Percentiles rank a stretch among this genome's conserved stretches.
Evolutionary conservation across 768 basidiomycete genomes (phyloP).

Genomic region (Lentinula sp.): DNA sequence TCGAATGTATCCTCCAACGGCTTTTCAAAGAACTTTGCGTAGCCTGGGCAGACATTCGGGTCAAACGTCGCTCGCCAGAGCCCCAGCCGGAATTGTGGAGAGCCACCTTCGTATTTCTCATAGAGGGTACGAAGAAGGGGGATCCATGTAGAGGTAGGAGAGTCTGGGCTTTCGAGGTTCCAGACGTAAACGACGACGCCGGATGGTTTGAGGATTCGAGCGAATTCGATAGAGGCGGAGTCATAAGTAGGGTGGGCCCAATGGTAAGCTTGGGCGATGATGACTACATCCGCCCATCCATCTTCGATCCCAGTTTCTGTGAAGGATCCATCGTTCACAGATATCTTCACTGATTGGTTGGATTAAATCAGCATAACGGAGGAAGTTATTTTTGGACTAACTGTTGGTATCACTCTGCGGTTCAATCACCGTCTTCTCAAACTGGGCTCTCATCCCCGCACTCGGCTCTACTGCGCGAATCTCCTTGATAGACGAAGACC

Average conservation of each 20-base stretch:
- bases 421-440: slow-evolving; percentile 50
- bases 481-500: slow-evolving; percentile 41
- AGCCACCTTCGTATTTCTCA: slow-evolving; percentile 61
- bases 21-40: slow-evolving; percentile 51
- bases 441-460: slow-evolving; percentile 76
- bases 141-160: slow-evolving; percentile 55
- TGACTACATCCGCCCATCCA: slow-evolving; percentile 71
- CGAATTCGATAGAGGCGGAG: slow-evolving; percentile 68
- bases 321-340: slow-evolving; percentile 63
- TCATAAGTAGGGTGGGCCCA: slow-evolving; percentile 82
- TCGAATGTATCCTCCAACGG: slow-evolving; percentile 52
- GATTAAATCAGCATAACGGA: not conserved
- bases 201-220: slow-evolving; percentile 72
- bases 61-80: slow-evolving; percentile 72
- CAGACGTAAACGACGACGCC: slow-evolving; percentile 74
- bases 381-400: not conserved
- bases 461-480: slow-evolving; percentile 80
- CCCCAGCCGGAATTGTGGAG: slow-evolving; percentile 78
- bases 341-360: slow-evolving; percentile 19
- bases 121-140: slow-evolving; percentile 63
- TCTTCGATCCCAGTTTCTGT: slow-evolving; percentile 53
- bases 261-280: slow-evolving; percentile 88
- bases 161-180: slow-evolving; percentile 74
- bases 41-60: slow-evolving; percentile 37
- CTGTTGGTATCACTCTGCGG: slow-evolving; percentile 18